Conservation (phyloP, 2,329 filamentous ascomycete species). For the Fusarium coicis region DNA sequence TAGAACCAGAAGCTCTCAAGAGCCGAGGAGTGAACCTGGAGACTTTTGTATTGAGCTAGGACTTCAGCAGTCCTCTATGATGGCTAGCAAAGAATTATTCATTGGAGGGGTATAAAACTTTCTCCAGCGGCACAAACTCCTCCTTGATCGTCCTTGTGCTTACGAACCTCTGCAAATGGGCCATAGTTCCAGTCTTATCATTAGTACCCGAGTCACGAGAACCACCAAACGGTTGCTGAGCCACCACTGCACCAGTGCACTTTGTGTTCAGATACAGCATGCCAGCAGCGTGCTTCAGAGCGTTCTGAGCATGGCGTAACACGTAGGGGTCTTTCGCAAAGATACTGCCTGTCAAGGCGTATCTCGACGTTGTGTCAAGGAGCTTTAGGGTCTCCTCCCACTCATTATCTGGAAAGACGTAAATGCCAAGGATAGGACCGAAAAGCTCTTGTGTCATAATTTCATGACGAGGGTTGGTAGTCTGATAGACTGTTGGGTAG, state of each 20-base stretch:
- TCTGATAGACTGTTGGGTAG: slow-evolving; percentile 59
- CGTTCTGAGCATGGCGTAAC: slow-evolving; percentile 71
- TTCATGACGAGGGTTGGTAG: slow-evolving; percentile 54
- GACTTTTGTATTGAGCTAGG: not conserved
- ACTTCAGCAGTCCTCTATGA: accelerated
- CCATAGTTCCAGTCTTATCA: slow-evolving; percentile 72
- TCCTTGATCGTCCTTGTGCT: slow-evolving; percentile 73
- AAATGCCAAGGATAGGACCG: slow-evolving; percentile 57
- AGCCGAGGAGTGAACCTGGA: not conserved
- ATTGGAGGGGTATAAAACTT: slow-evolving; percentile 32
- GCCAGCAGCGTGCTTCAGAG: slow-evolving; percentile 72
- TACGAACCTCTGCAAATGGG: slow-evolving; percentile 68
- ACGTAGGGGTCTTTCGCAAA: slow-evolving; percentile 73
- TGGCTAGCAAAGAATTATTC: not conserved
- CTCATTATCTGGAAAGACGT: slow-evolving; percentile 59
- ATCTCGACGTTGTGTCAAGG: slow-evolving; percentile 32
- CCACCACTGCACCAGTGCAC: slow-evolving; percentile 70
- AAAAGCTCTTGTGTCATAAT: slow-evolving; percentile 61
- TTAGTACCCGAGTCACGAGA: slow-evolving; percentile 73
- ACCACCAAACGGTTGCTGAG: slow-evolving; percentile 75
- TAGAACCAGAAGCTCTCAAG: not conserved
- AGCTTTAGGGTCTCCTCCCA: slow-evolving; percentile 33
- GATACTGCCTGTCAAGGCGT: slow-evolving; percentile 71
- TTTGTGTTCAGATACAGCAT: slow-evolving; percentile 75
- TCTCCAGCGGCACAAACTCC: slow-evolving; percentile 62